Evolutionary conservation across 1,284 basidiomycete genomes (phyloP).

Genomic region (Pseudozyma sp.): DNA sequence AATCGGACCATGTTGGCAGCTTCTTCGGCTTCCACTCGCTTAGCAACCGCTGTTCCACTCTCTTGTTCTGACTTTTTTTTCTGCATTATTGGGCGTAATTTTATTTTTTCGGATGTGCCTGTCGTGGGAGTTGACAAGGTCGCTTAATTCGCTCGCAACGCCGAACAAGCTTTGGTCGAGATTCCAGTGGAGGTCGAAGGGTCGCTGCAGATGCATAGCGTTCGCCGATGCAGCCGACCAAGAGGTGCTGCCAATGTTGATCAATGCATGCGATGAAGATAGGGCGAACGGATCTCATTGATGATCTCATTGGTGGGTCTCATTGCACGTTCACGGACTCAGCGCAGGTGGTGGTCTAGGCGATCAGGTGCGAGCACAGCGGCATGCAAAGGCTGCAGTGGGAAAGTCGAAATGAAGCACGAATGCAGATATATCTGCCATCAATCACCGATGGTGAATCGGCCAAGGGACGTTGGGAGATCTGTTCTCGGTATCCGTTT

Average conservation of each 20-base stretch:
- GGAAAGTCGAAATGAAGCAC: no score
- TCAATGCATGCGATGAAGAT: no score
- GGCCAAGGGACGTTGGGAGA: no score
- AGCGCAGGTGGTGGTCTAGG: no score
- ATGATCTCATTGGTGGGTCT: no score
- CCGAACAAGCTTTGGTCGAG: background rate
- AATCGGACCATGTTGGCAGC: background rate
- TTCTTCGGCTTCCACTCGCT: background rate
- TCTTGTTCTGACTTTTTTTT: background rate
- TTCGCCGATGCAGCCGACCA: constrained; percentile 1
- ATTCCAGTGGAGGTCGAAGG: background rate
- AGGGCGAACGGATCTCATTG: no score
- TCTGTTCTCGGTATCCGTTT: no score
- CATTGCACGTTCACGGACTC: no score
- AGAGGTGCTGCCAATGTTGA: no score
- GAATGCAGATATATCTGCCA: no score
- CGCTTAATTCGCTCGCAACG: background rate
- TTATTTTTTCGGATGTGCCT: background rate
- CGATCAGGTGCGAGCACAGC: background rate
- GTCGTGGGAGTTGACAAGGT: background rate
- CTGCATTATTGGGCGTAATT: background rate
- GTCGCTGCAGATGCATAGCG: background rate
- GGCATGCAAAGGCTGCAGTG: background rate
- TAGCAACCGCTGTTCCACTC: background rate
- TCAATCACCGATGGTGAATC: no score